Percentiles rank a stretch among this genome's conserved stretches.
These are phyloP conservation scores for Ascosphaera apis DNA, from an alignment of 2,329 filamentous ascomycete genomes.

Conservation along the genomic window DNA sequence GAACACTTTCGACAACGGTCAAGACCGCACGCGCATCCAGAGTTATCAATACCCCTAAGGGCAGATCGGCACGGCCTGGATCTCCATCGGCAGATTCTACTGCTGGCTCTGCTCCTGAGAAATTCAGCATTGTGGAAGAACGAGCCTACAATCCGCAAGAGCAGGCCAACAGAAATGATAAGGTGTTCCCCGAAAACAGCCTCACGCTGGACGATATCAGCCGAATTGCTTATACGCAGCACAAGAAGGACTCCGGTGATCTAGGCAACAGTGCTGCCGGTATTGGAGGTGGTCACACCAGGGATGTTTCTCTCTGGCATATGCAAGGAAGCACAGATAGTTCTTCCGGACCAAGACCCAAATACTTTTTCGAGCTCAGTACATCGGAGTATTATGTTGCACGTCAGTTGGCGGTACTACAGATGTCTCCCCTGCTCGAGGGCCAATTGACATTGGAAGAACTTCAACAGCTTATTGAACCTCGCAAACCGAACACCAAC, in stretches of 20 bases:
- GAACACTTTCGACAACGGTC: constrained; percentile 79
- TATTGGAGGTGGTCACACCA: too few relatives aligned
- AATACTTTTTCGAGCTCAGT: constrained; percentile 89
- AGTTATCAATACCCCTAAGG: constrained; percentile 74
- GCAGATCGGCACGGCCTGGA: constrained; percentile 41
- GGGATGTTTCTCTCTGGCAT: too few relatives aligned
- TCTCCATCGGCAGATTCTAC: constrained; percentile 40
- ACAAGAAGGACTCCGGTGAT: constrained; percentile 88
- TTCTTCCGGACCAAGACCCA: too few relatives aligned
- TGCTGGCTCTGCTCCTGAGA: constrained; percentile 23
- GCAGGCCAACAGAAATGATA: too few relatives aligned
- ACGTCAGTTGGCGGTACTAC: constrained; percentile 78
- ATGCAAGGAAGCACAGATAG: too few relatives aligned
- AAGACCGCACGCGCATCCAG: constrained; percentile 74
- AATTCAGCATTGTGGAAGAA: constrained; percentile 63
- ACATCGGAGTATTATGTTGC: constrained; percentile 95
- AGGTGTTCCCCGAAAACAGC: too few relatives aligned
- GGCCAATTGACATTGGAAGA: constrained; percentile 86
- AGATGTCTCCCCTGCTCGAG: constrained; percentile 81
- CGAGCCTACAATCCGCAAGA: constrained; percentile 74
- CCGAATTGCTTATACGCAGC: constrained; percentile 82
- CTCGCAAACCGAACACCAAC: constrained; percentile 68
- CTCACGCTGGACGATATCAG: constrained; percentile 92
- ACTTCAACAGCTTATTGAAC: constrained; percentile 75
- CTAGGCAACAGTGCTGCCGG: too few relatives aligned